Evolutionary conservation across 345 rosid species (phyloP).

Genomic region (Arabis alpina): DNA sequence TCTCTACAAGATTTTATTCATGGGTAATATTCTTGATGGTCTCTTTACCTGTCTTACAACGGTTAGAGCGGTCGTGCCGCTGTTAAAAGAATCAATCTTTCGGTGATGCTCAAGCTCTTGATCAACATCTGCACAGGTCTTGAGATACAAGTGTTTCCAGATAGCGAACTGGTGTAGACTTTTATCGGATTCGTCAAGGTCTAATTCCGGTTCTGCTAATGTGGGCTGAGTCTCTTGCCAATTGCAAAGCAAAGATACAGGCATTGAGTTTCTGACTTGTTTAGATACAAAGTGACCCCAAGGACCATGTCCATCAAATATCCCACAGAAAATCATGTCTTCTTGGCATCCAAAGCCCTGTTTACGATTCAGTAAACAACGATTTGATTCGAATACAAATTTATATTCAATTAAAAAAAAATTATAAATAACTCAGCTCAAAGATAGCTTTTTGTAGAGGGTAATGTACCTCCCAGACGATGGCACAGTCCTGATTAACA

Average conservation of each 20-base stretch:
- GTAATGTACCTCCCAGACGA: conserved; percentile 88
- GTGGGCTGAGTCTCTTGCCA: conserved; percentile 85
- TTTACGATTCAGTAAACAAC: background rate
- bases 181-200: conserved; percentile 57
- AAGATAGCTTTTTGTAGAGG: too few relatives aligned
- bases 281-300: conserved; percentile 97
- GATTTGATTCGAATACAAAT: too few relatives aligned
- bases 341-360: conserved; percentile 87
- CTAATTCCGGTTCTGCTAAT: conserved; percentile 47
- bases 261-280: conserved; percentile 79
- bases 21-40: background rate
- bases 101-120: conserved; percentile 69
- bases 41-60: conserved; percentile 74
- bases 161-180: conserved; percentile 56
- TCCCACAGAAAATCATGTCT: conserved; percentile 90
- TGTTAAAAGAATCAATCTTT: conserved; percentile 71
- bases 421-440: too few relatives aligned
- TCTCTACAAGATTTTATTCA: background rate
- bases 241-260: conserved; percentile 62
- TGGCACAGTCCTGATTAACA: conserved; percentile 81
- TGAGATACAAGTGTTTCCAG: conserved; percentile 83
- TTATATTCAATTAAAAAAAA: too few relatives aligned
- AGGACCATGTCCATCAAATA: conserved; percentile 93
- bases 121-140: conserved; percentile 81
- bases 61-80: conserved; percentile 87